Evolutionary conservation across 495 filamentous ascomycete genomes (phyloP), one percentile per base, ranked within the genome.

Genomic region (Clavariopsis aquatica): DNA sequence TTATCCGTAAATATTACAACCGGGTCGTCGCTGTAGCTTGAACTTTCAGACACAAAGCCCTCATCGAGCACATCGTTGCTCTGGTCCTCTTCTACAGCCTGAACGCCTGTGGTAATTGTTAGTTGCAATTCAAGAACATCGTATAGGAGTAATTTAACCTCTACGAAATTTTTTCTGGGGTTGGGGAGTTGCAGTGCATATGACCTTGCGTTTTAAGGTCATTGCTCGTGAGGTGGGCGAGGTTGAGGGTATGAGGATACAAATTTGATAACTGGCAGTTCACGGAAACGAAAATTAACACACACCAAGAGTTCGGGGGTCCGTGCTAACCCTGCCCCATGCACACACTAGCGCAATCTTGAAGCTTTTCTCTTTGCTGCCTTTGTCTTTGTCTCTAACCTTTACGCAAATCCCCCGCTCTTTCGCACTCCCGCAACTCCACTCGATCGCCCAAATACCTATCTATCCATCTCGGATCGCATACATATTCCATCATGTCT

Each of bases 401-500:
- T 49, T 6, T 1, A 5, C 13, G 28, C 24, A 19, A 12, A 9
- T 13, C 23, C 13, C 24, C 13, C 45, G 7, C 10, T 2, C 1
- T n/a, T n/a, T 13, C 26, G n/a, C 15, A 13, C 61, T 27, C 23
- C 38, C 1, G n/a, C 34, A 49, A 7, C 8, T 23, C 7, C n/a
- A 38, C 45, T 9, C 51, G n/a, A n/a, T n/a, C n/a, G n/a, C n/a
- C n/a, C n/a, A n/a, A n/a, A n/a, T n/a, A n/a, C n/a, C n/a, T n/a
- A n/a, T n/a, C n/a, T n/a, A n/a, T n/a, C n/a, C n/a, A n/a, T 49
- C 47, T 22, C 22, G 26, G 15, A 10, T 4, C 22, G 29, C 27
- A 22, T 55, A 22, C 49, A 17, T 23, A 38, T 3, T 17, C 38
- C 15, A 71, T 41, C 45, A 96, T 96, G 92, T 95, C 91, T 73